These are phyloP conservation scores for Neostapfia colusana DNA, from an alignment of 176 grass and related monocot genomes.

Conservation along the genomic window DNA sequence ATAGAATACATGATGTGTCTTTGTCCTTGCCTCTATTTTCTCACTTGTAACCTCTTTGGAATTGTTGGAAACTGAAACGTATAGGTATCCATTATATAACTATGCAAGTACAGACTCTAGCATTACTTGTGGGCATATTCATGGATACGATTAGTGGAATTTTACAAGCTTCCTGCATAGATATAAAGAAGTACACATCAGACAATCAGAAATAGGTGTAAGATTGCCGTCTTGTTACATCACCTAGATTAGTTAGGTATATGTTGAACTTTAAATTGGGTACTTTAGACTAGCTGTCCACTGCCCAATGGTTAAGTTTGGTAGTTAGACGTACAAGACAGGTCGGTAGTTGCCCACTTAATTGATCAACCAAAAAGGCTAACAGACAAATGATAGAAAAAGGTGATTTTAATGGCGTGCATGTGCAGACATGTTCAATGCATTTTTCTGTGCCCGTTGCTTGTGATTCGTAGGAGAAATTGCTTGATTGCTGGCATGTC, in stretches of 20 bases:
- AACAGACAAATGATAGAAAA: constrained; percentile 19
- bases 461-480: constrained; percentile 1
- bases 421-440: constrained; percentile 9
- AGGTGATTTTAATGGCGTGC: not conserved
- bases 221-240: constrained; percentile 15
- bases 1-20: not conserved
- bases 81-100: constrained; percentile 6
- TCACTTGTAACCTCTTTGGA: not conserved
- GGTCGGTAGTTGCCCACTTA: constrained; percentile 24
- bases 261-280: constrained; percentile 29
- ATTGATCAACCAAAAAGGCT: constrained; percentile 30
- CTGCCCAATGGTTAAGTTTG: constrained; percentile 13
- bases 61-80: constrained; percentile 24
- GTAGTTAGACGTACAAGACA: constrained; percentile 20
- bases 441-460: constrained; percentile 2
- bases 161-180: not conserved
- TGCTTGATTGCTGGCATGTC: not conserved
- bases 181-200: not conserved
- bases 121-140: not conserved
- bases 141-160: constrained; percentile 28
- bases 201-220: constrained; percentile 35
- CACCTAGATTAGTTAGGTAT: constrained; percentile 31
- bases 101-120: constrained; percentile 8
- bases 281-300: constrained; percentile 37
- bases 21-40: constrained; percentile 23